A percentile compares a stretch with the other conserved stretches of the same genome.
Conservation (phyloP, 306 rosid species). For the Casuarina glauca region DNA sequence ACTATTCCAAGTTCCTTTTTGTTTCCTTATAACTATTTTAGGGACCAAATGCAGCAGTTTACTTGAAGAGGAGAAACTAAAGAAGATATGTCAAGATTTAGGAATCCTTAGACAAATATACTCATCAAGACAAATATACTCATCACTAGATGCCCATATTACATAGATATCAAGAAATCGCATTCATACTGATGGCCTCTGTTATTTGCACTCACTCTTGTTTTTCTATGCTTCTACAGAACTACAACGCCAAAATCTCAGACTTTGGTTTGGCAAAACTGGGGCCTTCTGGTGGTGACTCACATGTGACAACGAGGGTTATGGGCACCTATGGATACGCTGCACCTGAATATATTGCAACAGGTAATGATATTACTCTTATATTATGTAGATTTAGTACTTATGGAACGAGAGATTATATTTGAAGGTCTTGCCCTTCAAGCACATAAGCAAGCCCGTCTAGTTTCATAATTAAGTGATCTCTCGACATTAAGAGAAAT, state of each 20-base stretch:
- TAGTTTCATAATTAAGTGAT: background rate
- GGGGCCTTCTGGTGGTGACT: constrained; percentile 69
- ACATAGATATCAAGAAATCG: background rate
- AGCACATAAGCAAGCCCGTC: background rate
- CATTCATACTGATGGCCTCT: background rate
- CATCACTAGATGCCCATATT: background rate
- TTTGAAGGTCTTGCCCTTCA: background rate
- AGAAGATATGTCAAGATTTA: background rate
- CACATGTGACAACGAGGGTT: constrained; percentile 85
- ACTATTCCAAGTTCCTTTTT: background rate
- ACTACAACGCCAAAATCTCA: constrained; percentile 73
- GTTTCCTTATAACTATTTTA: background rate
- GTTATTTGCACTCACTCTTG: background rate
- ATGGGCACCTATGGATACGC: constrained; percentile 87
- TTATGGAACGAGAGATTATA: background rate
- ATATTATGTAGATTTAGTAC: constrained; percentile 1
- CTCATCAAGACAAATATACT: background rate
- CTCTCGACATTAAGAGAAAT: too few species aligned
- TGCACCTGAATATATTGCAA: constrained; percentile 87
- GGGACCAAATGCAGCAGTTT: background rate
- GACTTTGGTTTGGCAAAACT: constrained; percentile 90
- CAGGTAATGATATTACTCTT: constrained; percentile 49
- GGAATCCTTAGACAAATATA: background rate
- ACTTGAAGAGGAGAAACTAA: background rate
- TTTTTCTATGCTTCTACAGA: constrained; percentile 36